phyloP scores from a whole-genome alignment of 139 green algal species.

The Astrephomene gubernaculifera region DNA sequence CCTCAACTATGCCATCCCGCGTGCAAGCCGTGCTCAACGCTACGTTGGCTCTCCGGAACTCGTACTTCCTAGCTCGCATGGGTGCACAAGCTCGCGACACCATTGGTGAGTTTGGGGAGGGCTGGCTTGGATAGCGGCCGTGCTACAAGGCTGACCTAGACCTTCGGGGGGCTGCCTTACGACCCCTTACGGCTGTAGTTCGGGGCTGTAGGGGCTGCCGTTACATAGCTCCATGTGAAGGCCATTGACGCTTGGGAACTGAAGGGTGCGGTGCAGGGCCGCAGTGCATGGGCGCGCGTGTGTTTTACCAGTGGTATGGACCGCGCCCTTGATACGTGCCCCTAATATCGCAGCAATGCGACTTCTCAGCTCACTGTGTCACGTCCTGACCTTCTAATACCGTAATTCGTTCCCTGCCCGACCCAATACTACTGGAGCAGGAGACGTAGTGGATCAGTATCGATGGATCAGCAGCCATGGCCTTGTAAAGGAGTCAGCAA shows the following conservation, averaged over 20 bases:
- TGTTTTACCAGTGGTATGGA: background rate
- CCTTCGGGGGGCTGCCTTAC: background rate
- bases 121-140: background rate
- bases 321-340: no score
- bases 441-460: no score
- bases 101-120: background rate
- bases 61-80: constrained; percentile 8
- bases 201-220: background rate
- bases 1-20: background rate
- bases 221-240: background rate
- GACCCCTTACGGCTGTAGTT: background rate
- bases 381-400: background rate
- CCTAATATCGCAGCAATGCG: no score
- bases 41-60: background rate
- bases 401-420: background rate
- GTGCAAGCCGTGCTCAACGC: background rate
- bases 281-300: background rate
- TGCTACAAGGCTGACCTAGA: background rate
- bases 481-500: background rate
- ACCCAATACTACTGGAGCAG: background rate
- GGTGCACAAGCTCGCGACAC: background rate
- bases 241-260: background rate
- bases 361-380: background rate
- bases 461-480: background rate
- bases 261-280: background rate